These are phyloP conservation scores for Euphorbia tirucalli DNA, from an alignment of 345 rosid genomes.

Conservation along the genomic window DNA sequence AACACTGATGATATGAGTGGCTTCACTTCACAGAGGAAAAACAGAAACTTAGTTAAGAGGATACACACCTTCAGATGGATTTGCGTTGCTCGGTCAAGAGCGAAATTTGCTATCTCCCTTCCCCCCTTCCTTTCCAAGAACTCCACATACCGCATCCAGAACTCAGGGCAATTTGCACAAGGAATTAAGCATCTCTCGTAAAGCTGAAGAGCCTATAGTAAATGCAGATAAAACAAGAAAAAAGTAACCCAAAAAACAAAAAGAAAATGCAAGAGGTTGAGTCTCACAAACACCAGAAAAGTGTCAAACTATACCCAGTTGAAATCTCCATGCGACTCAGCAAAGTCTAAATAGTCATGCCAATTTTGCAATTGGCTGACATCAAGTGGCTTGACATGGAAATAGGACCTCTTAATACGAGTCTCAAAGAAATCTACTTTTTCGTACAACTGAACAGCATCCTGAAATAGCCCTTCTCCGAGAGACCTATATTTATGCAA, in stretches of 20 bases:
- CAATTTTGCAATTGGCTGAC: constrained; percentile 64
- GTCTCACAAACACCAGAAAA: constrained; percentile 21
- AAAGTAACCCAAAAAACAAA: background rate
- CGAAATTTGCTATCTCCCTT: constrained; percentile 81
- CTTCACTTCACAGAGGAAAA: background rate
- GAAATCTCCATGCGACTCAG: constrained; percentile 70
- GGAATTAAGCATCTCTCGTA: constrained; percentile 91
- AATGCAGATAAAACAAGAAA: constrained; percentile 6
- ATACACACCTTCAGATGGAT: constrained; percentile 65
- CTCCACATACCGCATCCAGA: constrained; percentile 92
- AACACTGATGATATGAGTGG: background rate
- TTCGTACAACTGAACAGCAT: constrained; percentile 47
- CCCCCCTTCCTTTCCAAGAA: constrained; percentile 87
- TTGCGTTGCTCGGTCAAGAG: constrained; percentile 65
- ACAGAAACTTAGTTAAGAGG: constrained; percentile 7
- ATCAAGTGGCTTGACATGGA: constrained; percentile 72
- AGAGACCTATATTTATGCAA: constrained; percentile 50
- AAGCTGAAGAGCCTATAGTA: constrained; percentile 68
- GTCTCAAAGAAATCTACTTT: constrained; percentile 62
- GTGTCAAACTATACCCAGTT: constrained; percentile 65
- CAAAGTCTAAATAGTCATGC: constrained; percentile 81
- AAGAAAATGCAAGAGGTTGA: constrained; percentile 8
- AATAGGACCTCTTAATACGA: constrained; percentile 64
- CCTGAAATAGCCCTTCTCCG: constrained; percentile 57
- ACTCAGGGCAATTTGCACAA: constrained; percentile 75